Conservation (phyloP, 2,329 filamentous ascomycete species). For the Triangularia setosa region DNA sequence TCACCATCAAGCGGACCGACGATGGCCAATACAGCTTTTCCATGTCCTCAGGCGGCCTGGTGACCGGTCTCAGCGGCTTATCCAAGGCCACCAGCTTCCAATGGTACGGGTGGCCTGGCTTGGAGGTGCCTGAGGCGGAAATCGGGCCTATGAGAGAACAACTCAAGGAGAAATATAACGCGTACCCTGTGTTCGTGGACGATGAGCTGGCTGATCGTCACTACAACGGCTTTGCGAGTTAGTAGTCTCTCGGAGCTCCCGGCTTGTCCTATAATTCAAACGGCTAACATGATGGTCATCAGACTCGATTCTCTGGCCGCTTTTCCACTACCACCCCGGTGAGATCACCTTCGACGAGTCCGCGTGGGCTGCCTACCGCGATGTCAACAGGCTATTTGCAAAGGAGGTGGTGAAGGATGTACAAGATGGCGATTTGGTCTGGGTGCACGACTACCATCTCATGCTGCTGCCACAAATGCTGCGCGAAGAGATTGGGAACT, state of each 20-base stretch:
- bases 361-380: constrained; percentile 87
- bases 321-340: constrained; percentile 97
- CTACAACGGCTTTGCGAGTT: constrained; percentile 98
- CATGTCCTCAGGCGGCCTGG: constrained; percentile 94
- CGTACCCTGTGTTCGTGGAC: constrained; percentile 87
- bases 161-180: constrained; percentile 81
- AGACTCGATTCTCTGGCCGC: constrained; percentile 97
- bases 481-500: constrained; percentile 76
- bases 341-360: constrained; percentile 98
- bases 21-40: constrained; percentile 90
- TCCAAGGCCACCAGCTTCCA: constrained; percentile 92
- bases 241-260: constrained; percentile 33
- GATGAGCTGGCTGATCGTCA: constrained; percentile 91
- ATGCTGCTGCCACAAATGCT: constrained; percentile 97
- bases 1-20: constrained; percentile 91
- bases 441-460: constrained; percentile 98
- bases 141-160: constrained; percentile 68
- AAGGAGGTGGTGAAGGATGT: constrained; percentile 83
- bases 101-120: constrained; percentile 97
- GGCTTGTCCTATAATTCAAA: background rate
- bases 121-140: constrained; percentile 86
- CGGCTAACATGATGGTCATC: background rate
- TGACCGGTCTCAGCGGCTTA: constrained; percentile 86
- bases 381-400: constrained; percentile 90
- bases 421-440: constrained; percentile 89